Evolutionary conservation across 192 early-diverging fungal species (phyloP), one percentile per base, ranked within the genome.

Genomic region (Phlyctochytrium planicorne): DNA sequence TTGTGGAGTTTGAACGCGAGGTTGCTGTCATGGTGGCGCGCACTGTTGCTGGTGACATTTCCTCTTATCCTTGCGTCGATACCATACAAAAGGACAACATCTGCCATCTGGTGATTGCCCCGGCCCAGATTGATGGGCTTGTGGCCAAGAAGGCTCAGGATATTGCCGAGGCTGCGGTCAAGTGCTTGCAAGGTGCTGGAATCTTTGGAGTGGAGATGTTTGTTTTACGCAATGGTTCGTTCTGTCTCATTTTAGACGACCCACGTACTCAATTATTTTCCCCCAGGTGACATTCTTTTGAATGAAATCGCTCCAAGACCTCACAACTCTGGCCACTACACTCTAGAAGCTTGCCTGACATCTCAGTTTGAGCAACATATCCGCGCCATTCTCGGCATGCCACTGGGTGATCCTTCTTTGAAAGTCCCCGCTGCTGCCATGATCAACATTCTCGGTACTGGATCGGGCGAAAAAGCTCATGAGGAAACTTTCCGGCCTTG

Each of bases 141-240:
- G 82, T 96, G 10, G 79, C 80, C 36, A 70, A 86, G 60, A 76
- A 79, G 17, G 94, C 95, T 20, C 84, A 89, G 70, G 71, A 77
- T 68, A 87, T 98, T 36, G 95, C 97, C 16, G 92, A 94, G 65
- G 80, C 91, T 30, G 90, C 94, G 2, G 87, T 98, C 29, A 67
- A 78, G 23, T 75, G 70, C 6, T 83, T 94, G 62, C 82, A 91
- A 12, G 85, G 89, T 31, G 69, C 55, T 55, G 97, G 97, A 30
- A 87, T 98, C 52, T 99, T 93, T 83, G 97, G 96, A 16, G 95
- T 99, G 16, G 97, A 99, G 76, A 91, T 98, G 93, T 99, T 99
- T 72, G 79, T 94, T 62, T 83, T 97, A 75, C 67, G 82, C n/a
- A 86, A 94, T 71, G 95, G 91, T 71, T 78, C 50, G 77, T 59